Evolutionary conservation across 805 yeast genomes (phyloP), one percentile per base, ranked within the genome.

Genomic region (Saturnispora diversa): DNA sequence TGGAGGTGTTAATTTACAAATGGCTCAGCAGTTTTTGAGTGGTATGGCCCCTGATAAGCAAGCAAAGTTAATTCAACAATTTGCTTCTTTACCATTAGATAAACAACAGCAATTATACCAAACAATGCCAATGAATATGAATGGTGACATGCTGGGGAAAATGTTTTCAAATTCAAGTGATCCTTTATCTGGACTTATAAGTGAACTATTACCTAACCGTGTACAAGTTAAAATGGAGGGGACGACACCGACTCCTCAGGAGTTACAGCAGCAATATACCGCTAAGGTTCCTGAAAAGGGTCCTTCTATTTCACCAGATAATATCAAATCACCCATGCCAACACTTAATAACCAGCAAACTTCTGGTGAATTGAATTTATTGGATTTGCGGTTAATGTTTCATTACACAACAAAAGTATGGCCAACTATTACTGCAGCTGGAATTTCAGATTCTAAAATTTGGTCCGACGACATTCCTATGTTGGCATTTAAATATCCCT

Each of bases 391-490:
- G 50, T 65, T 90, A 34, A 83, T 90, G 76, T 83, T 85, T 58
- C 95, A 88, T 60, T 90, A 87, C 59, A 80, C 88, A 6, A 75
- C 86, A 0, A 77, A 74, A 29, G 96, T 87, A 4, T 83, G 94
- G 61, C 77, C 78, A 29, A 84, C 97, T 0, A 84, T 90, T 35
- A 82, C 94, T 0, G 86, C 80, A 2, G 94, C 96, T 1, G 95
- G 95, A 2, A 85, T 88, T 25, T 81, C 90, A 24, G 94, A 82
- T 48, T 76, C 80, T 23, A 75, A 80, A 48, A 81, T 88, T 28
- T 90, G 97, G 97, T 75, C 79, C 39, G 77, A 74, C 38, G 94
- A 85, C 50, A 86, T 90, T 19, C 96, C 96, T 0, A 75, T 79
- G 65, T 66, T 88, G 43, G 95, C 97, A 5, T 86, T 88, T 62